These are phyloP conservation scores for Lentinula aciculospora DNA, from an alignment of 768 basidiomycete genomes.

Conservation along the genomic window DNA sequence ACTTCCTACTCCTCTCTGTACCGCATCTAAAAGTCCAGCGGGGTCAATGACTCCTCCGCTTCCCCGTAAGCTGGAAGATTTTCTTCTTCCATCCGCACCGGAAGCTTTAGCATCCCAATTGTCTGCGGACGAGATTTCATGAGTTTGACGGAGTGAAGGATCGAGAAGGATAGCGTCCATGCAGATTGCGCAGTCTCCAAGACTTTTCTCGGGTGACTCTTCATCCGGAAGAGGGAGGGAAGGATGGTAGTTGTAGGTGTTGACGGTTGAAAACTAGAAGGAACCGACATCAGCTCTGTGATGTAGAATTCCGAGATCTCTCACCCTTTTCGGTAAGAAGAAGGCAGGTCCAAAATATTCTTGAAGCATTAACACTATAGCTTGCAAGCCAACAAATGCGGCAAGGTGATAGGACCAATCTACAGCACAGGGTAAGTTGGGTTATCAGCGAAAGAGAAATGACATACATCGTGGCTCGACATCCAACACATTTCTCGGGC, in stretches of 20 bases:
- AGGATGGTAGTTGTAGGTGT: slow-evolving; percentile 84
- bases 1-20: slow-evolving; percentile 35
- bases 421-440: slow-evolving; percentile 18
- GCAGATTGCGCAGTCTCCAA: slow-evolving; percentile 90
- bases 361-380: slow-evolving; percentile 60
- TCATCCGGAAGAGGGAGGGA: slow-evolving; percentile 63
- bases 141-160: slow-evolving; percentile 23
- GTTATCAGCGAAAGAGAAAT: slow-evolving; percentile 3
- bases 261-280: slow-evolving; percentile 49
- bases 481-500: slow-evolving; percentile 84
- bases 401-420: slow-evolving; percentile 65
- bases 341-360: slow-evolving; percentile 75
- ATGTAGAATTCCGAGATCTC: slow-evolving; percentile 15
- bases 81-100: slow-evolving; percentile 12
- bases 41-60: slow-evolving; percentile 22
- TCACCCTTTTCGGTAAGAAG: slow-evolving; percentile 70
- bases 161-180: slow-evolving; percentile 79
- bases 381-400: slow-evolving; percentile 57
- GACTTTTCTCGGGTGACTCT: slow-evolving; percentile 68
- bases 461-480: slow-evolving; percentile 65
- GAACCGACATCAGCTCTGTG: slow-evolving; percentile 1
- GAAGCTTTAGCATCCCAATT: slow-evolving; percentile 6
- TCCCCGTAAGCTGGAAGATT: background rate
- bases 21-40: background rate
- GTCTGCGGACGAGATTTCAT: background rate